Base-by-base conservation (phyloP, 2,329 filamentous ascomycete genomes). In the Beauveria sp. region DNA sequence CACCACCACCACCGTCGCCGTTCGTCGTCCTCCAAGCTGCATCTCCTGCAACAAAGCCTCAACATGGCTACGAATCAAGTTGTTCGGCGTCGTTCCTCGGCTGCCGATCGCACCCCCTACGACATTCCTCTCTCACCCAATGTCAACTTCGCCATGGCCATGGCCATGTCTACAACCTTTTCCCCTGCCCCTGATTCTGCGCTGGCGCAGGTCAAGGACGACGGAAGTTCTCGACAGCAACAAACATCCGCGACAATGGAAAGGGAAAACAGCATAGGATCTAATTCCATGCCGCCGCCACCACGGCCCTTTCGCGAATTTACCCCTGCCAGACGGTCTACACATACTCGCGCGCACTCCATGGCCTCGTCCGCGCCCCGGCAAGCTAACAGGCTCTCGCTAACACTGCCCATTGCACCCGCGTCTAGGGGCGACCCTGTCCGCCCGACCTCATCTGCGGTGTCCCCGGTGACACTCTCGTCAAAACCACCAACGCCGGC, bases 361-460 rank as follows among this genome's bases (percentile, higher is more conserved):
- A 78, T 78, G 18, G 85, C 83, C 5, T 77, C 78, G 28, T 74
- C 80, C 16, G 83, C 82, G 22, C 42, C 58, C 28, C 76, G 83
- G 42, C 79, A 79, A 65, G 77, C 80, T 31, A 85, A 87, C 68
- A 77, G 84, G 60, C 77, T 87, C 22, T 87, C 84, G 1, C 74
- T 87, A 28, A 86, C 83, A 1, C 75, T 87, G 10, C 84, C 84
- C n/a, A 84, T 87, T 67, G 80, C 83, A 10, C 78, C 76, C 6
- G 28, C 42, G 14, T 81, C 83, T 5, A 80, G 77, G 9, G 79
- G 79, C 65, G 75, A 79, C 61, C 77, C 83, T 2, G 80, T 81
- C 16, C 77, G 83, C 14, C 82, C 78, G 7, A 81, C 82, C 1
- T 74, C 75, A 24, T 77, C 80, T 28, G 64, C 70, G 4, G 61